A percentile compares a stretch with the other conserved stretches of the same genome.
Conservation (phyloP, 1,284 basidiomycete genomes). For the Cryptococcus sp. region DNA sequence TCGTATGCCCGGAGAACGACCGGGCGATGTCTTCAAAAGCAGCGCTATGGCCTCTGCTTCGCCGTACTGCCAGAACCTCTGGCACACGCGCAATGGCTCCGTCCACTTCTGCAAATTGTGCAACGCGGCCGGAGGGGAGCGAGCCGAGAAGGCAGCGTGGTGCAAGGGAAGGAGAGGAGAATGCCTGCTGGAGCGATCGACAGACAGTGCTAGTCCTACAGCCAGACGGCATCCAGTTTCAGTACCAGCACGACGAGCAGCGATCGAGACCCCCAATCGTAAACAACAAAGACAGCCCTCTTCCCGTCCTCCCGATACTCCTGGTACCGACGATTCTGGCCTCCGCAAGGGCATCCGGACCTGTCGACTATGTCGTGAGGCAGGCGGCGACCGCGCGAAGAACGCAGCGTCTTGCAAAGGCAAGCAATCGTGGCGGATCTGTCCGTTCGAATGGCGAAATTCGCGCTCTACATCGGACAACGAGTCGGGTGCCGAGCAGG, state of each 20-base stretch:
- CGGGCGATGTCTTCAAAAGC: not conserved
- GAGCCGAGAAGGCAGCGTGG: slow-evolving; percentile 18
- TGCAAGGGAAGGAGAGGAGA: slow-evolving; percentile 24
- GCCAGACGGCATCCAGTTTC: not conserved
- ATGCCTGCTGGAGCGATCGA: slow-evolving; percentile 16
- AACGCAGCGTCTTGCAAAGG: slow-evolving; percentile 15
- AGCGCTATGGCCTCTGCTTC: not conserved
- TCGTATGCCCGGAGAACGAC: slow-evolving; percentile 26
- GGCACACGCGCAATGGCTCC: slow-evolving; percentile 11
- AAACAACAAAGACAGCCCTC: not conserved
- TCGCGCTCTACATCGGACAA: not conserved
- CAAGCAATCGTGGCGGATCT: not conserved
- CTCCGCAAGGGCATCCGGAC: not conserved
- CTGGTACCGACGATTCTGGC: not conserved
- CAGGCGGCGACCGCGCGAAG: slow-evolving; percentile 24
- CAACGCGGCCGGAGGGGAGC: slow-evolving; percentile 14
- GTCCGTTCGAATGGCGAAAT: slow-evolving; percentile 8
- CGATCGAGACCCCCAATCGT: not conserved
- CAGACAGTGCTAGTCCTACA: not conserved
- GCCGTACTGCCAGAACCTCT: slow-evolving; percentile 17
- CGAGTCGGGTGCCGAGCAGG: not conserved
- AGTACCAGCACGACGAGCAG: not conserved
- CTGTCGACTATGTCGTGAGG: slow-evolving; percentile 18
- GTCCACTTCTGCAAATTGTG: slow-evolving; percentile 19
- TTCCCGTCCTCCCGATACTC: not conserved